phyloP scores from a whole-genome alignment of 495 filamentous ascomycete species.

The Penicillium silybi region DNA sequence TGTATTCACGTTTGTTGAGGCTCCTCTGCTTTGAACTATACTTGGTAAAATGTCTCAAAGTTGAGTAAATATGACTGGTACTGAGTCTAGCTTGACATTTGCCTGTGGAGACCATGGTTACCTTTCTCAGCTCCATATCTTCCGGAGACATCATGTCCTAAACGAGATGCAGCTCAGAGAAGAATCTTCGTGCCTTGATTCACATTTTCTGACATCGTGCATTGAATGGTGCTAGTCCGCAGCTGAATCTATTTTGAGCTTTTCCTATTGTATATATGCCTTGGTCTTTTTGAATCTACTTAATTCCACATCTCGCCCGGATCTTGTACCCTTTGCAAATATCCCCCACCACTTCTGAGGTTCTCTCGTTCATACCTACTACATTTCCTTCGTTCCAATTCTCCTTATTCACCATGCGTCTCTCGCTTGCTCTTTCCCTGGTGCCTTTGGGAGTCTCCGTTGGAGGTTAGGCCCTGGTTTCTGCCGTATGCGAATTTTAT shows the following conservation, averaged over 20 bases:
- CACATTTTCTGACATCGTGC: background rate
- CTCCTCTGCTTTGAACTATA: background rate
- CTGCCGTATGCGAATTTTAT: background rate
- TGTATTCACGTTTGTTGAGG: background rate
- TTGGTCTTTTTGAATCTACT: background rate
- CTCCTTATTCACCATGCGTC: slow-evolving; percentile 19
- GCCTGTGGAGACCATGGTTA: background rate
- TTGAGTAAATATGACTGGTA: background rate
- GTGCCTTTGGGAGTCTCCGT: slow-evolving; percentile 24
- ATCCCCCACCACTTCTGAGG: background rate
- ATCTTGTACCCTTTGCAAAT: background rate
- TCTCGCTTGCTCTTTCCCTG: slow-evolving; percentile 18
- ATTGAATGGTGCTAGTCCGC: background rate
- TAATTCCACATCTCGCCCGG: background rate
- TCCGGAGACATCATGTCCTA: background rate
- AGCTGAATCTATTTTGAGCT: background rate
- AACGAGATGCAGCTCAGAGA: background rate
- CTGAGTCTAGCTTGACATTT: background rate
- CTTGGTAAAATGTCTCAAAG: background rate
- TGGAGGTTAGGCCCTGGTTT: slow-evolving; percentile 11
- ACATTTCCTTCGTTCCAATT: background rate
- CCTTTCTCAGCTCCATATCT: background rate
- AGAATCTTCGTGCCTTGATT: background rate
- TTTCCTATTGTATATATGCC: background rate
- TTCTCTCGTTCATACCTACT: background rate